Evolutionary conservation across 2,329 filamentous ascomycete species (phyloP), one percentile per base, ranked within the genome.

Genomic region (Cordyceps cicadae): DNA sequence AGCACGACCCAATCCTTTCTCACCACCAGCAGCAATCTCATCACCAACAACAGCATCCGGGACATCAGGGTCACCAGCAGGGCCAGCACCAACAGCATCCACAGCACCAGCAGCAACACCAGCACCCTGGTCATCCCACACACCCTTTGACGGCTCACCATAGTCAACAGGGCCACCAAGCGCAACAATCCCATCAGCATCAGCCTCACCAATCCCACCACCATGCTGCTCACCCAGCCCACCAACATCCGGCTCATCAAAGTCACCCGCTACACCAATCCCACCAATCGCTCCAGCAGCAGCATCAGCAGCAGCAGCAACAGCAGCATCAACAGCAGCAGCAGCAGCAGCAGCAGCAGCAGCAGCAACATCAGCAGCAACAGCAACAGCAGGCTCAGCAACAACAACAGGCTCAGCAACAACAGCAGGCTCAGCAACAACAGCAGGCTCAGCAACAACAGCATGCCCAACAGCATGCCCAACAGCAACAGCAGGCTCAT

Each of bases 1-100:
- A 75, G 54, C 76, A 74, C 66, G 74, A 78, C 55, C 65, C 73
- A 3, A 72, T 79, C 24, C 69, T 79, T 55, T 76, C 77, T 14
- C 78, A 79, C 51, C 74, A 73, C 29, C 68, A 63, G 19, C 65
- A 63, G 11, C 54, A 62, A 39, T 58, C 62, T 15, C 63, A 63
- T 14, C 56, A 63, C 15, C 64, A 63, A 21, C 58, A 62, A 24
- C 67, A 67, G 17, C 68, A 68, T 54, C 66, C 65, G 15, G 62
- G 63, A 3, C 66, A 68, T 26, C 70, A 68, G 29, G 61, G 48
- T 3, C 68, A 68, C 39, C 65, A 59, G 43, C 62, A 71, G 37
- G 55, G 53, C 19, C 73, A 72, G 26, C 70, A 72, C 17, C 55
- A 63, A 67, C 64, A 63, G 21, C 64, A 63, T 15, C 68, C 66